Evolutionary conservation across 331 rosid genomes (phyloP).

Genomic region (Pyracantha coccinea): DNA sequence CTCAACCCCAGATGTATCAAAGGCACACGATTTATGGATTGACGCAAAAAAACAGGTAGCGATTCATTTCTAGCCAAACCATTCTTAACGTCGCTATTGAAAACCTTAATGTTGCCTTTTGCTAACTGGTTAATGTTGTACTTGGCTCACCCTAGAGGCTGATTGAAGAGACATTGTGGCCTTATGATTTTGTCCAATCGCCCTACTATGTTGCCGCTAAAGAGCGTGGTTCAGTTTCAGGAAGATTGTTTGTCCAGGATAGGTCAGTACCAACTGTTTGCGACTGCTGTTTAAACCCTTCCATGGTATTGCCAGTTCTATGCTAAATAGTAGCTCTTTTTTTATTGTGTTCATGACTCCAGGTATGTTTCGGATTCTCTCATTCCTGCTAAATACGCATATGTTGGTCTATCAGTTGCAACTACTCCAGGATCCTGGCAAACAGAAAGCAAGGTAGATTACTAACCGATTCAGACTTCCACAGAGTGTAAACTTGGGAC

Average conservation of each 20-base stretch:
- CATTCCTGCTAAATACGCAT: conserved; percentile 25
- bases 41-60: conserved; percentile 38
- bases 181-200: conserved; percentile 34
- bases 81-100: not conserved
- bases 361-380: conserved; percentile 28
- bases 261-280: conserved; percentile 5
- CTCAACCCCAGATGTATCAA: conserved; percentile 26
- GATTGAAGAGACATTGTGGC: conserved; percentile 36
- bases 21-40: conserved; percentile 29
- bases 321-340: not conserved
- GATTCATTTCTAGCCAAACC: not conserved
- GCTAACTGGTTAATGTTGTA: not conserved
- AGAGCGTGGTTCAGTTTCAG: conserved; percentile 30
- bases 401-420: conserved; percentile 36
- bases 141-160: conserved; percentile 18
- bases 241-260: conserved; percentile 30
- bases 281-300: not conserved
- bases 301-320: not conserved
- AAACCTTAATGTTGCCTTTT: not conserved
- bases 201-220: conserved; percentile 15
- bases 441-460: conserved; percentile 33
- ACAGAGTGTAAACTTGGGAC: not conserved
- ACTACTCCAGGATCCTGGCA: conserved; percentile 37
- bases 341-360: not conserved
- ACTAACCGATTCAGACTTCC: not conserved